phyloP scores from a whole-genome alignment of 2,329 filamentous ascomycete genomes.

The Neophaeococcomyces mojaviensis region DNA sequence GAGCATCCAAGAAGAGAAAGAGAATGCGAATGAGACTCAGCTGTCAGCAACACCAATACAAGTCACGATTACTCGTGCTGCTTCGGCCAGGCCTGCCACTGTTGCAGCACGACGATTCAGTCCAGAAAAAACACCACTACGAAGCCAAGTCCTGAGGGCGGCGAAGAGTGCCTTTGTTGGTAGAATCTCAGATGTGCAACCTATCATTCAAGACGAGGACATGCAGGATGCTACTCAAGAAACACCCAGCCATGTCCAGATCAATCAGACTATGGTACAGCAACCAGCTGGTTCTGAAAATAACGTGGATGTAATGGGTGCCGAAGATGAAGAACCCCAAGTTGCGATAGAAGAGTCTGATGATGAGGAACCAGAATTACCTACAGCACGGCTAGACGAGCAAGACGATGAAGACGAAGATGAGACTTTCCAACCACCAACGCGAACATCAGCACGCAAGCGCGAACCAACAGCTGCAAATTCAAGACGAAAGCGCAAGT shows the following conservation, averaged over 20 bases:
- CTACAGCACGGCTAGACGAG: constrained; percentile 14
- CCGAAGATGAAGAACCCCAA: constrained; percentile 11
- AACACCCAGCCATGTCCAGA: constrained; percentile 7
- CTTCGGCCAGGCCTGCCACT: constrained; percentile 5
- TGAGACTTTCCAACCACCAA: constrained; percentile 12
- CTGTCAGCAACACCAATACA: constrained; percentile 1
- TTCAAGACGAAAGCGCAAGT: constrained; percentile 22
- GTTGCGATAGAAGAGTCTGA: not conserved
- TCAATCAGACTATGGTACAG: not conserved
- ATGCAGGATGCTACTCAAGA: constrained; percentile 7
- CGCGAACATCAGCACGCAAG: constrained; percentile 6
- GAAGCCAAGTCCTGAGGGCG: not conserved
- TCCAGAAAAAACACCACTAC: constrained; percentile 9
- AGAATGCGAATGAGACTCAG: constrained; percentile 9
- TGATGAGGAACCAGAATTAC: constrained; percentile 12
- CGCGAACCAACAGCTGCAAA: constrained; percentile 16
- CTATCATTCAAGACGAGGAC: not conserved
- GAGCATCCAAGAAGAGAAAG: constrained; percentile 21
- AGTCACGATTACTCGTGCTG: not conserved
- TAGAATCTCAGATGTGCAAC: constrained; percentile 5
- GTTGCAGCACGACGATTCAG: constrained; percentile 7
- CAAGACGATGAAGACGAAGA: constrained; percentile 14
- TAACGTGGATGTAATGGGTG: constrained; percentile 6
- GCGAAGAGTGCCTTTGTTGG: constrained; percentile 5
- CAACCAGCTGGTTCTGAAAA: not conserved